phyloP scores from a whole-genome alignment of 2,329 filamentous ascomycete genomes.

The Colletotrichum eleusines region DNA sequence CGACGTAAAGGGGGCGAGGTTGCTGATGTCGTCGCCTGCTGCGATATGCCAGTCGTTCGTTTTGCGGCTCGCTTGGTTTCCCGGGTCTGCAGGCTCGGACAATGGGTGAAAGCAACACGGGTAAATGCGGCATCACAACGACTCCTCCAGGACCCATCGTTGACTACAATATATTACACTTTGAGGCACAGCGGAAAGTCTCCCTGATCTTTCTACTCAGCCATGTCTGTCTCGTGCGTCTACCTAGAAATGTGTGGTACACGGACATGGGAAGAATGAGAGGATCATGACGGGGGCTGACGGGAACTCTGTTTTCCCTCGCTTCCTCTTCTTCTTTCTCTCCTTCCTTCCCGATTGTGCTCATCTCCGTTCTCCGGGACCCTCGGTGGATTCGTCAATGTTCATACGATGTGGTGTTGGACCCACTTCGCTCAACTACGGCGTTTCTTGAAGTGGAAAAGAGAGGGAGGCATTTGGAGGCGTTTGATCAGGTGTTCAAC shows the following conservation, averaged over 20 bases:
- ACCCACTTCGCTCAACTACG: constrained; percentile 4
- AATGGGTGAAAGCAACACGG: background rate
- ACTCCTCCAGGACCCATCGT: constrained; percentile 13
- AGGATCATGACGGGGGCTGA: background rate
- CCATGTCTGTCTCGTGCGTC: background rate
- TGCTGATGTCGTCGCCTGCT: background rate
- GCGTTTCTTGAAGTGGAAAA: constrained; percentile 4
- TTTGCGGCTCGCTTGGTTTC: background rate
- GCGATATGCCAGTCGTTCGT: background rate
- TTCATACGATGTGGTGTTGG: constrained; percentile 17
- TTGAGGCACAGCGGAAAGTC: background rate
- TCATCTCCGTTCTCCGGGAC: constrained; percentile 1
- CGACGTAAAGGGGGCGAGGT: background rate
- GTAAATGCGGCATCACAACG: constrained; percentile 14
- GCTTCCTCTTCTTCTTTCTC: background rate
- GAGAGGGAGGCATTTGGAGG: constrained; percentile 2
- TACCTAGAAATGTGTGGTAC: background rate
- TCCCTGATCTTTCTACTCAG: too few species aligned
- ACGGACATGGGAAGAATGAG: background rate
- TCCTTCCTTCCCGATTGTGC: background rate
- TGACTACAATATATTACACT: background rate
- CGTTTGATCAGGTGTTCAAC: background rate
- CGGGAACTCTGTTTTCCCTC: background rate
- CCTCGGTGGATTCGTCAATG: background rate
- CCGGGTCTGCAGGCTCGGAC: background rate